A percentile compares a stretch with the other conserved stretches of the same genome.
phyloP scores from a whole-genome alignment of 2,329 filamentous ascomycete species.

The Chaetomiaceae sp. region DNA sequence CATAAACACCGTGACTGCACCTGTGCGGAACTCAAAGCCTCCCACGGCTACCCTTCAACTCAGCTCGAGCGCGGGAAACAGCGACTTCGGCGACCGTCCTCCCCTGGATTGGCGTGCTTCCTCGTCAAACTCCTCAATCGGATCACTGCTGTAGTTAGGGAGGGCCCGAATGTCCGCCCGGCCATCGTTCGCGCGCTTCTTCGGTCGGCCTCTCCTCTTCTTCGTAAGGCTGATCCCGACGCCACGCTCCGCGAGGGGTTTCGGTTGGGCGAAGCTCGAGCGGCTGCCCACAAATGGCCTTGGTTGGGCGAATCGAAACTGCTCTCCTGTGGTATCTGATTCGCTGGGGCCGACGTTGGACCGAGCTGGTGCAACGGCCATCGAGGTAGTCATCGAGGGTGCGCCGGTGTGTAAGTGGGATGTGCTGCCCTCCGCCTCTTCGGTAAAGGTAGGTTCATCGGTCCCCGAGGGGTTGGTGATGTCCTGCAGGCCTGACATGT shows the following conservation, averaged over 20 bases:
- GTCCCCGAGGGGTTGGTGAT: background rate
- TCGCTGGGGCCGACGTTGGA: slow-evolving; percentile 15
- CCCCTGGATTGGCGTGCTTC: slow-evolving; percentile 1
- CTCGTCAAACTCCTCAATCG: slow-evolving; percentile 32
- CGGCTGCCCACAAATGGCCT: slow-evolving; percentile 30
- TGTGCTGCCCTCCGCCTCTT: slow-evolving; percentile 1
- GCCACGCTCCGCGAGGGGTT: background rate
- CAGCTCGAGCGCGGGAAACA: slow-evolving; percentile 29
- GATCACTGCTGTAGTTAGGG: slow-evolving; percentile 30
- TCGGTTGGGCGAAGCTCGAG: slow-evolving; percentile 10
- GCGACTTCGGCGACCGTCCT: slow-evolving; percentile 11
- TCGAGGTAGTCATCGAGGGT: slow-evolving; percentile 9
- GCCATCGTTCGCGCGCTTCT: slow-evolving; percentile 23
- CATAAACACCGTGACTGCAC: no score
- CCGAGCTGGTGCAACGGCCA: slow-evolving; percentile 18
- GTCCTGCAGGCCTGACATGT: background rate
- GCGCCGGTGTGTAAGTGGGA: slow-evolving; percentile 5
- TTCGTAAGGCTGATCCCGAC: slow-evolving; percentile 10
- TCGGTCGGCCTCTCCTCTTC: slow-evolving; percentile 20
- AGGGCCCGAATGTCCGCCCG: slow-evolving; percentile 29
- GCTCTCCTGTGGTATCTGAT: slow-evolving; percentile 11
- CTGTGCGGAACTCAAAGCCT: no score
- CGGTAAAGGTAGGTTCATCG: background rate
- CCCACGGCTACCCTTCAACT: slow-evolving; percentile 7
- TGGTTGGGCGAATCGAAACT: slow-evolving; percentile 28